These are phyloP conservation scores for Globisporangium canariense DNA, from an alignment of 352 stramenopile genomes.

Conservation along the genomic window DNA sequence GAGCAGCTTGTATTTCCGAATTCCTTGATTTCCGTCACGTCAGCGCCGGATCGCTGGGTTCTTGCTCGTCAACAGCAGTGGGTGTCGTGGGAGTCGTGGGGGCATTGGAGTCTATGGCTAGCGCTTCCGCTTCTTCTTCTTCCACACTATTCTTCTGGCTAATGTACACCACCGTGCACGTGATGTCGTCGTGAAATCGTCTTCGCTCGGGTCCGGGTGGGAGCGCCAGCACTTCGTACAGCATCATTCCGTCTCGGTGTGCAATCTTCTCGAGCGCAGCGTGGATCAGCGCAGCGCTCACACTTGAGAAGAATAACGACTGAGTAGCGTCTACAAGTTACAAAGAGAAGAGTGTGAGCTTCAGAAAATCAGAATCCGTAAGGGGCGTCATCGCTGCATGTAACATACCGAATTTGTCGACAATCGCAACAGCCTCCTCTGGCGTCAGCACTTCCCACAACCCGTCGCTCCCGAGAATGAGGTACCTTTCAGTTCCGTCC, in stretches of 20 bases:
- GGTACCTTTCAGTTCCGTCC: slow-evolving; percentile 51
- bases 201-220: slow-evolving; percentile 41
- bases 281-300: slow-evolving; percentile 64
- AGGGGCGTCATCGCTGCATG: not conserved
- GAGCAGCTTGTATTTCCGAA: not conserved
- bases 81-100: slow-evolving; percentile 7
- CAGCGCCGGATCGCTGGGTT: slow-evolving; percentile 1
- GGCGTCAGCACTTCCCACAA: slow-evolving; percentile 77
- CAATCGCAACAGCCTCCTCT: slow-evolving; percentile 63
- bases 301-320: slow-evolving; percentile 51
- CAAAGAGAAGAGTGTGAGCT: not conserved
- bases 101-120: not conserved
- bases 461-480: slow-evolving; percentile 81
- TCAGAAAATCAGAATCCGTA: not conserved
- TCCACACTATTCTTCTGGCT: slow-evolving; percentile 17
- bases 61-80: slow-evolving; percentile 7
- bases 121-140: slow-evolving; percentile 6
- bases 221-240: slow-evolving; percentile 66
- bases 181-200: slow-evolving; percentile 78
- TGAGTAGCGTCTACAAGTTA: slow-evolving; percentile 32
- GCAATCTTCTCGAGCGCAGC: slow-evolving; percentile 65
- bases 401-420: slow-evolving; percentile 58
- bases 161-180: slow-evolving; percentile 74
- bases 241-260: slow-evolving; percentile 61
- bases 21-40: slow-evolving; percentile 8